These are phyloP conservation scores for Perilla frutescens DNA, from an alignment of 257 asterid genomes.

Conservation along the genomic window DNA sequence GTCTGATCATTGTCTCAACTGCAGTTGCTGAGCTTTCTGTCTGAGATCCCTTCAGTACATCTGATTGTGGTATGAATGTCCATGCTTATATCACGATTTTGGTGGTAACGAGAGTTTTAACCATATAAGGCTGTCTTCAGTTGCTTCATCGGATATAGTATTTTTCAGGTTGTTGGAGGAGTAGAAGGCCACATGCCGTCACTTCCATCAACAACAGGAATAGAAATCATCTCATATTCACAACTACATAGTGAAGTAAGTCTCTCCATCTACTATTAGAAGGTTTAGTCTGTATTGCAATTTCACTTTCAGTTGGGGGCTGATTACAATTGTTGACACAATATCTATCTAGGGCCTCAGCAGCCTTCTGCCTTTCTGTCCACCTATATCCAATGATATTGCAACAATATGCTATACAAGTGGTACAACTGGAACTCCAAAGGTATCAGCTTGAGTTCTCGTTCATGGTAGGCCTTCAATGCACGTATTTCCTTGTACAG, in stretches of 20 bases:
- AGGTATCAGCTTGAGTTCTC: slow-evolving; percentile 47
- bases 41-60: slow-evolving; percentile 69
- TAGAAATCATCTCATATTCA: slow-evolving; percentile 60
- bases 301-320: background rate
- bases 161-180: slow-evolving; percentile 75
- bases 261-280: slow-evolving; percentile 8
- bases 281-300: background rate
- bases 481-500: background rate
- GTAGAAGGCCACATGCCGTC: slow-evolving; percentile 64
- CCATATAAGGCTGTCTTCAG: background rate
- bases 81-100: background rate
- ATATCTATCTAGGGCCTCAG: slow-evolving; percentile 53
- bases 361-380: slow-evolving; percentile 59
- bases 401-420: slow-evolving; percentile 90
- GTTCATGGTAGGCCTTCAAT: background rate
- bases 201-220: slow-evolving; percentile 59
- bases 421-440: slow-evolving; percentile 91
- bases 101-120: background rate
- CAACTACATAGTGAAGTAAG: slow-evolving; percentile 41
- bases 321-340: background rate
- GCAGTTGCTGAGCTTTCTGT: slow-evolving; percentile 77
- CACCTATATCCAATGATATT: slow-evolving; percentile 64
- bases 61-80: slow-evolving; percentile 67
- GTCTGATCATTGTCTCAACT: slow-evolving; percentile 1
- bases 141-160: slow-evolving; percentile 8